Evolutionary conservation across 2,329 filamentous ascomycete genomes (phyloP).

Genomic region (Aspergillus tanneri): DNA sequence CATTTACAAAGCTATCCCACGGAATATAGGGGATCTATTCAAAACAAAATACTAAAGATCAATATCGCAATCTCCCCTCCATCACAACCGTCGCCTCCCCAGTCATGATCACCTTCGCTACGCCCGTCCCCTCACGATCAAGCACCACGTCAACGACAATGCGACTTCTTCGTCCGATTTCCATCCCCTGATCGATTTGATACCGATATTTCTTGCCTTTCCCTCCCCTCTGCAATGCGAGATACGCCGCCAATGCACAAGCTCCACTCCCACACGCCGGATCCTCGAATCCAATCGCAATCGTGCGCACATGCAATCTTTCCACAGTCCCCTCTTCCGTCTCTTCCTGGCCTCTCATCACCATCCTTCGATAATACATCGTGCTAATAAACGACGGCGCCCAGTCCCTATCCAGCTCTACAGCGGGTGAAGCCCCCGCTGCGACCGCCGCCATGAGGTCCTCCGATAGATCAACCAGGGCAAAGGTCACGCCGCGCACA

Average conservation of each 20-base stretch:
- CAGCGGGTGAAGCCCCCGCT: slow-evolving; percentile 20
- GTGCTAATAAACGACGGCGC: slow-evolving; percentile 27
- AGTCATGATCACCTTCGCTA: slow-evolving; percentile 17
- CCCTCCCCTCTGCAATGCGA: slow-evolving; percentile 44
- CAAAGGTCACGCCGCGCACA: slow-evolving; percentile 1
- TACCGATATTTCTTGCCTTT: slow-evolving; percentile 45
- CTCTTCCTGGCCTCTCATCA: slow-evolving; percentile 13
- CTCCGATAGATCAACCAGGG: not conserved
- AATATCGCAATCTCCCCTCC: slow-evolving; percentile 7
- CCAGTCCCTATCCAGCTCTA: slow-evolving; percentile 30
- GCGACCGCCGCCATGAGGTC: slow-evolving; percentile 17
- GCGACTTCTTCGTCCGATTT: slow-evolving; percentile 55
- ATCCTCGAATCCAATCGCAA: slow-evolving; percentile 52
- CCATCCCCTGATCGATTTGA: slow-evolving; percentile 56
- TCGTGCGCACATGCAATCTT: slow-evolving; percentile 32
- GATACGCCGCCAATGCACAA: slow-evolving; percentile 52
- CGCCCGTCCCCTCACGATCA: slow-evolving; percentile 15
- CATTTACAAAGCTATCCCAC: not conserved
- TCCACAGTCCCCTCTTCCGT: slow-evolving; percentile 20
- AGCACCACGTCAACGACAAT: slow-evolving; percentile 23
- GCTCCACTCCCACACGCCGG: slow-evolving; percentile 63
- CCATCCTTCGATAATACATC: slow-evolving; percentile 28
- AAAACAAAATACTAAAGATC: not conserved
- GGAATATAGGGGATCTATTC: not conserved
- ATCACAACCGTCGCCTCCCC: slow-evolving; percentile 12